Base-by-base conservation (phyloP, 768 basidiomycete species). In the Termitomyces titanicus region DNA sequence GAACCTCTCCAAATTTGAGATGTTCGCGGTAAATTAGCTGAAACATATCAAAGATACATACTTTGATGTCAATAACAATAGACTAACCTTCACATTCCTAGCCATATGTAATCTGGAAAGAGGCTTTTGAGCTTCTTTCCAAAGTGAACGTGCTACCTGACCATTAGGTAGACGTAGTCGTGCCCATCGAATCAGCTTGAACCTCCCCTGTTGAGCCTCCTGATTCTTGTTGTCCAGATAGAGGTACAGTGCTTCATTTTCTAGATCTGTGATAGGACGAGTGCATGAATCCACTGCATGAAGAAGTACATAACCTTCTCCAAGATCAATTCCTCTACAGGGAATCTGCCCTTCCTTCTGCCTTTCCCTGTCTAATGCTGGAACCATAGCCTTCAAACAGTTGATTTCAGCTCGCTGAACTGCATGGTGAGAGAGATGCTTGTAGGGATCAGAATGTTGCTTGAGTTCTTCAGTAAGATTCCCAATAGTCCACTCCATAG, bases 121-220 rank as follows among this genome's bases (percentile, higher is more conserved):
- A 31, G 49, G 49, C 22, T 44, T 48, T 6, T 3, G 20, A 24
- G 20, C 10, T 34, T 56, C 55, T 29, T 51, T 51, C 67, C 65
- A 68, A 7, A 46, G 17, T 3, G 61, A 66, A 0, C 63, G 43
- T 3, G 63, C 61, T 20, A 66, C 60, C 35, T 68, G 65, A 0
- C 67, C 64, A 48, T 57, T 60, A 0, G 63, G 67, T 10, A 68
- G 53, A 0, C n/a, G 34, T n/a, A 66, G 37, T 0, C 58, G 54
- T 9, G 65, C 58, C 65, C 67, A 68, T 5, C 60, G 47, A 22
- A 40, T 9, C 5, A 40, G 13, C 12, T 8, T 62, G 29, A 29
- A 29, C 9, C 9, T 9, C 29, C 29, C 5, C 3, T 29, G 29
- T 29, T 4, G 5, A 29, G 29, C 5, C 9, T 29, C 29, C 29